Evolutionary conservation across 306 rosid species (phyloP), one percentile per base, ranked within the genome.

Genomic region (Vachellia collinsii): DNA sequence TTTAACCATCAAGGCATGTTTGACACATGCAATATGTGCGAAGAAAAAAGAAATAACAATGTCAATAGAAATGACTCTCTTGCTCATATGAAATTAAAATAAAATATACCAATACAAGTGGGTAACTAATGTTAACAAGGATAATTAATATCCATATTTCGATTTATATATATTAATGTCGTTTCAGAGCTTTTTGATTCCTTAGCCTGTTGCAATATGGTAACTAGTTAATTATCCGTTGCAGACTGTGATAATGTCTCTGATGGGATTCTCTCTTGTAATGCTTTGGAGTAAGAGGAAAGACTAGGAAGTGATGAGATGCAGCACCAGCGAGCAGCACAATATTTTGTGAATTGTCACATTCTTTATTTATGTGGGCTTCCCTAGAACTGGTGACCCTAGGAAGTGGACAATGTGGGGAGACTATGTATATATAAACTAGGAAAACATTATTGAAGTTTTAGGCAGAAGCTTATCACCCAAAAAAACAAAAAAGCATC

Each of bases 261-360:
- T 93, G 91, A 94, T 93, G 97, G 99, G 99, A 22, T 94, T 94
- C 90, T 87, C 87, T 76, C 99, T 94, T 71, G 99, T 93, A 75
- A 80, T 91, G 93, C 51, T 93, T 82, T 94, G 99, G 99, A 81
- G 78, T 69, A 89, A 86, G 82, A 85, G 76, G 79, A 93, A 90
- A 87, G 82, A 84, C 12, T 37, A 81, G 76, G 48, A 68, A 47
- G 37, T 8, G 68, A 76, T 61, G 13, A 86, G 69, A 76, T 20
- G 51, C 39, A 42, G 70, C 70, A 17, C 58, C 82, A 44, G 78
- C 73, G 34, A 72, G 81, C 71, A 34, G 69, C 70, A 48, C 46
- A 59, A 10, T 68, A n/a, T 70, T 29, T 74, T 84, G 58, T 74
- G 68, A 39, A 20, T 75, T 78, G 42, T 70, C 53, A 67, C 80